phyloP scores from a whole-genome alignment of 192 early-diverging fungal genomes.

The Chytriomyces sp. region DNA sequence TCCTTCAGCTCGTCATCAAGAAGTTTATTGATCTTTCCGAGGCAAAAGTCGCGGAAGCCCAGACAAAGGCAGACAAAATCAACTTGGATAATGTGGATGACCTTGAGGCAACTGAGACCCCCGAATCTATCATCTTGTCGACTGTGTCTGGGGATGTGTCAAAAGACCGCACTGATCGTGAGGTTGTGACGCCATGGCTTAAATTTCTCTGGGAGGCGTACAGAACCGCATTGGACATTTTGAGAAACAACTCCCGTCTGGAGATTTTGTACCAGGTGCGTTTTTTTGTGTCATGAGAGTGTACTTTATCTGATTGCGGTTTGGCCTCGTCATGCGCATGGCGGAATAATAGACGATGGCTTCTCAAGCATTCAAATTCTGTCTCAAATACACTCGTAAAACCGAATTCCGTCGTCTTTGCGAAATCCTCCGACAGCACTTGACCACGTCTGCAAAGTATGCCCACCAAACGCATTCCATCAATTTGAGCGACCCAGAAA shows the following conservation, averaged over 20 bases:
- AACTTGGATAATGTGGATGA: conserved; percentile 86
- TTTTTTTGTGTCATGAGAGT: neutral
- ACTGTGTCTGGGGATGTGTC: conserved; percentile 91
- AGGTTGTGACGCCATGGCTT: conserved; percentile 97
- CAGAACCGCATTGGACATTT: conserved; percentile 92
- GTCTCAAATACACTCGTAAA: conserved; percentile 91
- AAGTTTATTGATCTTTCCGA: conserved; percentile 87
- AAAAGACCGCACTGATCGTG: conserved; percentile 97
- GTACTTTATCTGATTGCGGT: neutral
- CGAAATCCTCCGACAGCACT: conserved; percentile 93
- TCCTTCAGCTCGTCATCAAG: conserved; percentile 77
- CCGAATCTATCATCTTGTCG: conserved; percentile 94
- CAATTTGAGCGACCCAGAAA: conserved; percentile 95
- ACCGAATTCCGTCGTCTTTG: conserved; percentile 98
- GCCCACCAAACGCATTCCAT: conserved; percentile 89
- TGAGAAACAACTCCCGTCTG: conserved; percentile 94
- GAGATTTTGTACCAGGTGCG: conserved; percentile 88
- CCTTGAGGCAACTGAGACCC: conserved; percentile 94
- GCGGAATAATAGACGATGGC: conserved; percentile 56
- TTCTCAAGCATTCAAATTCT: conserved; percentile 95
- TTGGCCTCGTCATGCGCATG: conserved; percentile 27
- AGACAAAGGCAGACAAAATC: conserved; percentile 87
- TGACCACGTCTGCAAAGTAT: conserved; percentile 87
- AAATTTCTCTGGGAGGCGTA: conserved; percentile 99
- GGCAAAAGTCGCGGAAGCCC: conserved; percentile 85